Evolutionary conservation across 305 asterid species (phyloP).

Genomic region (Coffea humblotiana): DNA sequence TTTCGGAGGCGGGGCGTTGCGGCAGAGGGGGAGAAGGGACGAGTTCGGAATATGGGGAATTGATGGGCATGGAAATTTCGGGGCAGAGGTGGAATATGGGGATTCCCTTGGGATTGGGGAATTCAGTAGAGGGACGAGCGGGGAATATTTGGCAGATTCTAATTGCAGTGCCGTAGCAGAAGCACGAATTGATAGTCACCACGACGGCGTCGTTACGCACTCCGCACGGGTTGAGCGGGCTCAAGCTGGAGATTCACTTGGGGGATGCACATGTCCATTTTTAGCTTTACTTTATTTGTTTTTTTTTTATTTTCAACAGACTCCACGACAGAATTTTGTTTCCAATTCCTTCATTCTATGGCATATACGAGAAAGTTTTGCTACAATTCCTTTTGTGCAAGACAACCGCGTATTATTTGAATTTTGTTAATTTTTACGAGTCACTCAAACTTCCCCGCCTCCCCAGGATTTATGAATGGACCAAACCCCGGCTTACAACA

Average conservation of each 20-base stretch:
- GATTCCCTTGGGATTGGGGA: constrained; percentile 17
- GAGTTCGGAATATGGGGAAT: constrained; percentile 11
- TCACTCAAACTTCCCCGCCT: neutral
- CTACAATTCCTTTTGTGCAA: neutral
- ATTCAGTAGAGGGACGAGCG: neutral
- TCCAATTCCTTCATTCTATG: neutral
- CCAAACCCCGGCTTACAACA: too few species aligned
- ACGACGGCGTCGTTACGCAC: constrained; percentile 11
- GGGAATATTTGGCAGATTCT: constrained; percentile 8
- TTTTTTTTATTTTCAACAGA: neutral
- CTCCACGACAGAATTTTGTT: neutral
- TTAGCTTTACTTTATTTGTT: neutral
- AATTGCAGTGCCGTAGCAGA: neutral
- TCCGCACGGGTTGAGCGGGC: neutral
- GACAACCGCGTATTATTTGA: neutral
- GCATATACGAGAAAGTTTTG: neutral
- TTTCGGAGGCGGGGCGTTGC: neutral
- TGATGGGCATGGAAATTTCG: neutral
- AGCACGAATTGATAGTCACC: neutral
- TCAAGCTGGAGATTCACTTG: neutral
- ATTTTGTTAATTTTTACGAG: neutral
- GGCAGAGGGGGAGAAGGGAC: constrained; percentile 20
- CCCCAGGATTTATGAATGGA: too few species aligned
- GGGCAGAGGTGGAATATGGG: constrained; percentile 1
- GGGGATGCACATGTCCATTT: neutral